Evolutionary conservation across 371 early-diverging fungal species (phyloP).

Genomic region (Syncephalis plumigaleata): DNA sequence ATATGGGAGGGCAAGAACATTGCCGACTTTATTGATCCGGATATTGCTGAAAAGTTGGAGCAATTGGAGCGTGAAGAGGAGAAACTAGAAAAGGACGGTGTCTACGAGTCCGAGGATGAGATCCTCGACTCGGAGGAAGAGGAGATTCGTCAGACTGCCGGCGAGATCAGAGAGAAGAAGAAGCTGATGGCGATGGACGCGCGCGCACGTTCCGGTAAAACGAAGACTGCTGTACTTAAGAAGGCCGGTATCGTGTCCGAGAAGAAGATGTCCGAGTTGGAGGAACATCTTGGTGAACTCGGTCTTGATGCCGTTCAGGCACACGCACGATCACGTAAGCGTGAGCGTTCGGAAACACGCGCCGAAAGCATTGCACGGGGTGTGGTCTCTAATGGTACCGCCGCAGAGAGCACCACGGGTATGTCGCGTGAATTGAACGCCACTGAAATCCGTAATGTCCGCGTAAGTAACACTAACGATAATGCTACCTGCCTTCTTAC

Average conservation of each 20-base stretch:
- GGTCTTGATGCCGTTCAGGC: conserved; percentile 36
- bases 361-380: conserved; percentile 30
- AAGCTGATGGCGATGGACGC: conserved; percentile 56
- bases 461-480: neutral
- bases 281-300: conserved; percentile 37
- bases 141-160: conserved; percentile 55
- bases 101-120: conserved; percentile 74
- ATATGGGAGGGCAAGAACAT: conserved; percentile 99
- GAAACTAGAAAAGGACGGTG: conserved; percentile 76
- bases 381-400: conserved; percentile 16
- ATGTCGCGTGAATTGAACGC: conserved; percentile 40
- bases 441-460: conserved; percentile 59
- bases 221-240: conserved; percentile 36
- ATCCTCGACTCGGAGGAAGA: conserved; percentile 55
- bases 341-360: conserved; percentile 50
- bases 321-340: conserved; percentile 46
- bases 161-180: conserved; percentile 71
- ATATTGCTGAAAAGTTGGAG: conserved; percentile 89
- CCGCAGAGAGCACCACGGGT: too few species aligned
- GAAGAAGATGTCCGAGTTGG: conserved; percentile 65
- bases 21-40: conserved; percentile 97
- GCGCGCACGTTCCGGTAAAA: conserved; percentile 50
- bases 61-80: conserved; percentile 97
- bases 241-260: conserved; percentile 71
- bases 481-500: conserved; percentile 1